These are phyloP conservation scores for Oryza meyeriana DNA, from an alignment of 176 grass and related monocot genomes.

Conservation along the genomic window DNA sequence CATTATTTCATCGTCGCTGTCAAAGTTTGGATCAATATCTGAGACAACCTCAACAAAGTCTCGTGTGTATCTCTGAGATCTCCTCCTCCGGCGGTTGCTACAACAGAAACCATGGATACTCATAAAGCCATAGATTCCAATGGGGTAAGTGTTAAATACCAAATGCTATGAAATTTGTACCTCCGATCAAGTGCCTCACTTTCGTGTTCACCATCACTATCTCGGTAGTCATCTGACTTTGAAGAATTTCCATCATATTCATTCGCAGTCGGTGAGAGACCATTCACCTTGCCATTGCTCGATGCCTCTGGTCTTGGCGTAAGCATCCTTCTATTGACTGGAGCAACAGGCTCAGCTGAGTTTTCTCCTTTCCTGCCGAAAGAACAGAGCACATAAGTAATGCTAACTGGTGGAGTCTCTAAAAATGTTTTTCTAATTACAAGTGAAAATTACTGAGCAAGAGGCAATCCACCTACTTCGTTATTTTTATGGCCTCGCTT, in stretches of 20 bases:
- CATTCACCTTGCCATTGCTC: slow-evolving; percentile 76
- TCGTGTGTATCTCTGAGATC: slow-evolving; percentile 75
- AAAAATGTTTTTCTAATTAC: not conserved
- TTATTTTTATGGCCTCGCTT: slow-evolving; percentile 98
- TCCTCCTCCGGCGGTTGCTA: slow-evolving; percentile 86
- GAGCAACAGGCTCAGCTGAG: slow-evolving; percentile 63
- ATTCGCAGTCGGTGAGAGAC: slow-evolving; percentile 35
- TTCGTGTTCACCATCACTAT: slow-evolving; percentile 74
- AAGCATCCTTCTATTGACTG: slow-evolving; percentile 53
- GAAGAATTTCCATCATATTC: slow-evolving; percentile 63
- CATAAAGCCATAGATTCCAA: slow-evolving; percentile 12
- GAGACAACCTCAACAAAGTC: slow-evolving; percentile 91
- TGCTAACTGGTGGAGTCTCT: not conserved
- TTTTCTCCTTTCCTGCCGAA: slow-evolving; percentile 72
- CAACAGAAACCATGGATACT: slow-evolving; percentile 30
- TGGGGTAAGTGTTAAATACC: not conserved
- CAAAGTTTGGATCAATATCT: slow-evolving; percentile 61
- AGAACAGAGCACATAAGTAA: slow-evolving; percentile 36
- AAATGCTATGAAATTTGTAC: slow-evolving; percentile 40
- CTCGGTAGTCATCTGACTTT: slow-evolving; percentile 77
- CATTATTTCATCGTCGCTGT: slow-evolving; percentile 94
- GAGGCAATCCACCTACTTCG: slow-evolving; percentile 72
- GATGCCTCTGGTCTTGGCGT: slow-evolving; percentile 55
- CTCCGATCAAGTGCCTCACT: slow-evolving; percentile 84
- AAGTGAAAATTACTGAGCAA: slow-evolving; percentile 11